phyloP scores from a whole-genome alignment of 257 asterid genomes.

The Capsicum baccatum region DNA sequence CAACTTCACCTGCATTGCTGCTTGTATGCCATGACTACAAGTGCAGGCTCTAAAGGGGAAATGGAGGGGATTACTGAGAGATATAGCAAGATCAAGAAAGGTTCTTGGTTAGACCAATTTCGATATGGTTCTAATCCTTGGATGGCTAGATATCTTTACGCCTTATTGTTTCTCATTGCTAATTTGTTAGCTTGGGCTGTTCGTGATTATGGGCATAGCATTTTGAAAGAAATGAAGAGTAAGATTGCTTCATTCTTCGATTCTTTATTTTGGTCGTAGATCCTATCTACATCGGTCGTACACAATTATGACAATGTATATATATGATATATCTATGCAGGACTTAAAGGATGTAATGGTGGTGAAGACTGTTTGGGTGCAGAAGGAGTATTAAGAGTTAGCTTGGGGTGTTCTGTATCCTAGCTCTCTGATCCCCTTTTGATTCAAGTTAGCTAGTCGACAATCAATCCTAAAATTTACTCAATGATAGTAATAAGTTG shows the following conservation, averaged over 20 bases:
- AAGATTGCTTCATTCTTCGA: slow-evolving; percentile 24
- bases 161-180: slow-evolving; percentile 48
- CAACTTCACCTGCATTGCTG: slow-evolving; percentile 28
- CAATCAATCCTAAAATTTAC: background rate
- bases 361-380: slow-evolving; percentile 58
- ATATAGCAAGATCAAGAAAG: slow-evolving; percentile 44
- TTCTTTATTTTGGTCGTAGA: background rate
- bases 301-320: background rate
- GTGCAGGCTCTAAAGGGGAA: slow-evolving; percentile 29
- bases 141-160: slow-evolving; percentile 64
- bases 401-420: slow-evolving; percentile 67
- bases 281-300: background rate
- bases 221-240: slow-evolving; percentile 49
- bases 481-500: background rate
- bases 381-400: slow-evolving; percentile 58
- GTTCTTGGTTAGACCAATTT: slow-evolving; percentile 58
- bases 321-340: slow-evolving; percentile 33
- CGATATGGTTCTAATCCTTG: slow-evolving; percentile 60
- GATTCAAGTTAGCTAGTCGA: background rate
- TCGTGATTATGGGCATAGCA: slow-evolving; percentile 54
- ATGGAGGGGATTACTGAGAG: slow-evolving; percentile 45
- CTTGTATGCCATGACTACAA: slow-evolving; percentile 35
- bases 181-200: slow-evolving; percentile 62
- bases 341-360: slow-evolving; percentile 56
- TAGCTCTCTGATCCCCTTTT: slow-evolving; percentile 10